Percentiles rank a stretch among this genome's conserved stretches.
These are phyloP conservation scores for Phytophthora constricta DNA, from an alignment of 352 stramenopile species.

Conservation along the genomic window DNA sequence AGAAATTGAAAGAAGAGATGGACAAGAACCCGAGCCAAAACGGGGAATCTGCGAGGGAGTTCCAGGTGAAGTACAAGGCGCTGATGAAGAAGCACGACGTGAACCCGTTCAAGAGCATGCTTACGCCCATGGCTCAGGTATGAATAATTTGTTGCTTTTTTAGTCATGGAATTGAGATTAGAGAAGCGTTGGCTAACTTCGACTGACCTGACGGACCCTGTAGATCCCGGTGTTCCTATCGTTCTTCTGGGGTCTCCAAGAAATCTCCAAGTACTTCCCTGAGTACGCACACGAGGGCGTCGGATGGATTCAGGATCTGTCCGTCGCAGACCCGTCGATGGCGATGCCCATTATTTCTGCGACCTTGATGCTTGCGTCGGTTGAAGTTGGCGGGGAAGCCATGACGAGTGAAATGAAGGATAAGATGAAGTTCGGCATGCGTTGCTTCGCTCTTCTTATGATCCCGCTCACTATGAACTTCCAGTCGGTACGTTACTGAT, in stretches of 20 bases:
- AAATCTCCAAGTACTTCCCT: constrained; percentile 83
- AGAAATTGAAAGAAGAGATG: constrained; percentile 81
- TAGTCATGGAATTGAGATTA: no score
- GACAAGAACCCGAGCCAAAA: constrained; percentile 52
- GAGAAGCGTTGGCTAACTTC: neutral
- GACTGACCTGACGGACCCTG: neutral
- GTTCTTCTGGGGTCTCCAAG: constrained; percentile 86
- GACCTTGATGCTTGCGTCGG: constrained; percentile 75
- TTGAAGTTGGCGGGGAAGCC: constrained; percentile 77
- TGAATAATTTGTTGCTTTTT: neutral
- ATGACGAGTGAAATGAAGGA: constrained; percentile 68
- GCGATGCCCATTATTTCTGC: constrained; percentile 83
- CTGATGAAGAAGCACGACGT: constrained; percentile 87
- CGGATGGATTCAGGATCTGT: constrained; percentile 87
- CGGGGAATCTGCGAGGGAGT: constrained; percentile 59
- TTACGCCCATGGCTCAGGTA: constrained; percentile 68
- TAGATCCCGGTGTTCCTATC: constrained; percentile 87
- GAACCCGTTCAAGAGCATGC: constrained; percentile 75
- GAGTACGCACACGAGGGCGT: constrained; percentile 78
- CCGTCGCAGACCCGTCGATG: constrained; percentile 70
- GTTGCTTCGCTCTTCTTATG: constrained; percentile 70
- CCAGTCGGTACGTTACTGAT: constrained; percentile 55
- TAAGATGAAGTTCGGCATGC: constrained; percentile 85
- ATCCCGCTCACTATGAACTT: constrained; percentile 87
- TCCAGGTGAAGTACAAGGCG: constrained; percentile 77